Evolutionary conservation across 768 basidiomycete genomes (phyloP), one percentile per base, ranked within the genome.

Genomic region (Auriscalpium vulgare): DNA sequence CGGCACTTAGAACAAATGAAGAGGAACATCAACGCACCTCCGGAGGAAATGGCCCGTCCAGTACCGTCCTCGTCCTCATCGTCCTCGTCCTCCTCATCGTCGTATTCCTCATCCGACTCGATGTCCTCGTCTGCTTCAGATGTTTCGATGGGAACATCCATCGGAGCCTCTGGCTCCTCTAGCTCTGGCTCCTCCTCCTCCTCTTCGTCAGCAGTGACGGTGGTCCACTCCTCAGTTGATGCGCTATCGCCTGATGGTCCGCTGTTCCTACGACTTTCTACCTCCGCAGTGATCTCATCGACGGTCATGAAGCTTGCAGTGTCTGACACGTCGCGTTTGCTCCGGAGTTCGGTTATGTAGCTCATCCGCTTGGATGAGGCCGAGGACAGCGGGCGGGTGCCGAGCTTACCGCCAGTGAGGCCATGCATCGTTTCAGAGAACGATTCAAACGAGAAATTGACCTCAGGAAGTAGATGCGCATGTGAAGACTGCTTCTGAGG

Each of bases 281-380:
- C 89, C 65, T 95, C 89, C 10, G 92, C 94, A 0, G 97, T 97
- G 64, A 99, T 97, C 71, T 99, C 93, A 65, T 99, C 95, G 21
- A 99, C 91, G 0, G 95, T 99, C 70, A 97, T 79, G 64, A 97
- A 72, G 62, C 90, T 93, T 4, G 91, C 91, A 8, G 92, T 91
- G 65, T 95, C 93, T 0, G 88, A 89, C 40, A 80, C 77, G 64
- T 97, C 92, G 19, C 88, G 83, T 67, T 84, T 89, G 68, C 83
- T 88, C 57, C 89, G 77, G 55, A 91, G 68, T 65, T 92, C 90
- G 1, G 85, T 87, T 74, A 89, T 86, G 67, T 83, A 87, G 66
- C 90, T 92, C 75, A 85, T 78, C 5, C 91, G 83, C 61, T 80
- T 82, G 44, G 75, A 80, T 14, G 68, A 72, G 38, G 80, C 65